A percentile compares a stretch with the other conserved stretches of the same genome.
Conservation (phyloP, 345 rosid genomes). For the Eucalyptus pauciflora region DNA sequence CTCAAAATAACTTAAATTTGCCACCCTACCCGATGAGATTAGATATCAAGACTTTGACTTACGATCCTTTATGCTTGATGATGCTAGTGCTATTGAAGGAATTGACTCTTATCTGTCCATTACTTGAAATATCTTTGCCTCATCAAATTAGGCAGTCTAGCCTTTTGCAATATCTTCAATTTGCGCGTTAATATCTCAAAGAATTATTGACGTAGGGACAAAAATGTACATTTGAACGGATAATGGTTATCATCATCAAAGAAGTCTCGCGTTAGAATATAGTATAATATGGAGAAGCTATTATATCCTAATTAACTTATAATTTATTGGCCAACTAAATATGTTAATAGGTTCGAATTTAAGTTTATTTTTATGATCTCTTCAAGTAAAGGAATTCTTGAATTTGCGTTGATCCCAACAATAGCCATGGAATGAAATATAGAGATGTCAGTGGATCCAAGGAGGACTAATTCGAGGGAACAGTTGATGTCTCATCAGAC, state of each 20-base stretch:
- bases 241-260: neutral
- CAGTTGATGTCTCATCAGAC: no score
- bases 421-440: neutral
- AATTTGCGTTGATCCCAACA: neutral
- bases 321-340: accelerated
- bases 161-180: neutral
- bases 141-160: neutral
- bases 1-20: neutral
- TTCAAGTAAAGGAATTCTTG: neutral
- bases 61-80: neutral
- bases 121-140: neutral
- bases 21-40: neutral
- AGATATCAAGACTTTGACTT: neutral
- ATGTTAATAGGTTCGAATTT: neutral
- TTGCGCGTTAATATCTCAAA: accelerated
- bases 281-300: neutral
- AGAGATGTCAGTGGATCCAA: neutral
- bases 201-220: accelerated
- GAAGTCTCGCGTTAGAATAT: neutral
- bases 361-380: accelerated
- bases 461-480: no score
- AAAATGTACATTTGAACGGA: neutral
- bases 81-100: neutral
- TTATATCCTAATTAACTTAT: neutral
- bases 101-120: neutral